phyloP scores from a whole-genome alignment of 1,284 basidiomycete genomes.

The Ceratobasidium sp. region DNA sequence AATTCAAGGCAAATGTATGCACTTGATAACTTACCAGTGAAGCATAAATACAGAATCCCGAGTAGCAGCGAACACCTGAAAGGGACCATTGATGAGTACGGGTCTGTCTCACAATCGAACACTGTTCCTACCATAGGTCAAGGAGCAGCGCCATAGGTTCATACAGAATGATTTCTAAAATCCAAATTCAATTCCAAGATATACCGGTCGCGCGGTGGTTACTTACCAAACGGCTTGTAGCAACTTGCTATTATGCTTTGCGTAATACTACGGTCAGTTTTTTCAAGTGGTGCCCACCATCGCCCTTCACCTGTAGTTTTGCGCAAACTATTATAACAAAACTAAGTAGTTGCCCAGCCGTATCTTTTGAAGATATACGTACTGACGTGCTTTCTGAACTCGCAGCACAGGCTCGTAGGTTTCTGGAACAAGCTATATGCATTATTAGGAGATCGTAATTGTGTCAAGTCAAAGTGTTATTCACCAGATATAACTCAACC shows the following conservation, averaged over 20 bases:
- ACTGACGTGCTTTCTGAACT: slow-evolving; percentile 66
- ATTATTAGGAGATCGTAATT: background rate
- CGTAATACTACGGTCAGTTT: slow-evolving; percentile 61
- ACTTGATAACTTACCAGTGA: slow-evolving; percentile 30
- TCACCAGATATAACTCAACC: slow-evolving; percentile 45
- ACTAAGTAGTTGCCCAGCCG: too few species aligned
- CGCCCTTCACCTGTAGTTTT: slow-evolving; percentile 63
- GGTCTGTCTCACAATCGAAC: too few species aligned
- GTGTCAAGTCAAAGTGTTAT: background rate
- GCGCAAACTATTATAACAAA: slow-evolving; percentile 59
- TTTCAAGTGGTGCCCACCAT: slow-evolving; percentile 72
- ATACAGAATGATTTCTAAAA: slow-evolving; percentile 71
- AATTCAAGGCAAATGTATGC: background rate
- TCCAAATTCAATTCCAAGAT: slow-evolving; percentile 23
- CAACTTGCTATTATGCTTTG: slow-evolving; percentile 67
- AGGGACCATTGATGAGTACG: slow-evolving; percentile 5
- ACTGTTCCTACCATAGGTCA: slow-evolving; percentile 62
- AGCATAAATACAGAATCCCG: slow-evolving; percentile 76
- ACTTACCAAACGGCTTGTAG: slow-evolving; percentile 79
- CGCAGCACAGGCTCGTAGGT: slow-evolving; percentile 78
- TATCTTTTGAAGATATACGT: slow-evolving; percentile 47
- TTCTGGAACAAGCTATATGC: slow-evolving; percentile 72
- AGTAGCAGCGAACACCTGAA: slow-evolving; percentile 71
- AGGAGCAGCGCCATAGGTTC: slow-evolving; percentile 84
- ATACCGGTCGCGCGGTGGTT: slow-evolving; percentile 13